Percentiles rank a stretch among this genome's conserved stretches.
These are phyloP conservation scores for Barnettozyma siamensis DNA, from an alignment of 805 yeast species.

Conservation along the genomic window DNA sequence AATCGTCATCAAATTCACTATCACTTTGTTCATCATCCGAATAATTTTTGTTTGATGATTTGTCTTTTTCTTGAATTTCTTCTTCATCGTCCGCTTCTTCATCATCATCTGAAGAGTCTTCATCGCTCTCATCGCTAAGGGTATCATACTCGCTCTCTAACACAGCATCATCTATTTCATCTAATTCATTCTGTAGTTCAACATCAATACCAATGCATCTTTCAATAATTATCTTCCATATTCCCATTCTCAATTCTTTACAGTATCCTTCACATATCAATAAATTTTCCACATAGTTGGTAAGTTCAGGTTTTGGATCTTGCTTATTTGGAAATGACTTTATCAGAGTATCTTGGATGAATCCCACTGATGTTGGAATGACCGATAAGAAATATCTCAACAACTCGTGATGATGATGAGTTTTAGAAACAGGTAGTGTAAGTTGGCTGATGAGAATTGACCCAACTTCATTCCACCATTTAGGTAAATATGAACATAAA, in stretches of 20 bases:
- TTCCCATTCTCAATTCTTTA: conserved; percentile 62
- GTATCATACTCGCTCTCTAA: conserved; percentile 25
- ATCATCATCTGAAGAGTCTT: conserved; percentile 28
- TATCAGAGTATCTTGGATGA: conserved; percentile 53
- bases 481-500: conserved; percentile 79
- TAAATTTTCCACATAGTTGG: conserved; percentile 62
- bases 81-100: conserved; percentile 25
- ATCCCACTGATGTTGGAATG: conserved; percentile 76
- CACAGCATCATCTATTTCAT: conserved; percentile 53
- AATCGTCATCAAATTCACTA: conserved; percentile 42
- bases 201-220: conserved; percentile 83
- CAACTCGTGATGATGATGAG: conserved; percentile 56
- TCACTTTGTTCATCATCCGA: conserved; percentile 27
- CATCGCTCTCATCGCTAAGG: conserved; percentile 21
- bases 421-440: conserved; percentile 26
- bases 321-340: conserved; percentile 77
- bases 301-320: conserved; percentile 44
- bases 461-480: conserved; percentile 85
- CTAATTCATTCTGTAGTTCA: conserved; percentile 82
- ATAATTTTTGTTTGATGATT: too few relatives aligned
- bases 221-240: conserved; percentile 81
- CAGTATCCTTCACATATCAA: conserved; percentile 60
- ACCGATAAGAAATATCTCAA: conserved; percentile 58
- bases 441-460: conserved; percentile 62
- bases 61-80: too few relatives aligned